phyloP scores from a whole-genome alignment of 805 yeast genomes.

The Ogataea ramenticola region DNA sequence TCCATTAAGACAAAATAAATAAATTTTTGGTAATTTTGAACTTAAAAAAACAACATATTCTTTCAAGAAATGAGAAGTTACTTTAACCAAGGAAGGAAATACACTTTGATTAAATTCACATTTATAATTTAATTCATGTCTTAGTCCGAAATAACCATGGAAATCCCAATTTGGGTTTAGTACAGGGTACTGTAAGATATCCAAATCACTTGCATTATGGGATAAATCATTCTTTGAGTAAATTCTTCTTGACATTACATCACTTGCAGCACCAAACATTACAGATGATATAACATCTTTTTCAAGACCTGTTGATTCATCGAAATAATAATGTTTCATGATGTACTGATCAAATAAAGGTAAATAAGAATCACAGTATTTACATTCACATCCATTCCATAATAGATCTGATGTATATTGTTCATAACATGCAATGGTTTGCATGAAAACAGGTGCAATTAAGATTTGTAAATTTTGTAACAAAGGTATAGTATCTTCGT shows the following conservation, averaged over 20 bases:
- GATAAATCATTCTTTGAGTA: conserved; percentile 12
- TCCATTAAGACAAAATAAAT: conserved; percentile 31
- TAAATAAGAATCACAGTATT: conserved; percentile 40
- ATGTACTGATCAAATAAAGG: conserved; percentile 51
- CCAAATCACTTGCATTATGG: conserved; percentile 23
- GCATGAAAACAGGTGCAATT: conserved; percentile 52
- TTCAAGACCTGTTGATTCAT: conserved; percentile 34
- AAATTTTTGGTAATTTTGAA: conserved; percentile 26
- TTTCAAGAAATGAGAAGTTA: conserved; percentile 40
- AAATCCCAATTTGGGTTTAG: conserved; percentile 36
- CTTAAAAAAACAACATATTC: conserved; percentile 32
- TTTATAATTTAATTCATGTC: conserved; percentile 30
- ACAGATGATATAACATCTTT: conserved; percentile 58
- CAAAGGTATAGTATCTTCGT: conserved; percentile 39
- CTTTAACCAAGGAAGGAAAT: conserved; percentile 32
- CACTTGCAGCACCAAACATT: conserved; percentile 46
- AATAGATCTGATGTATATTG: conserved; percentile 59
- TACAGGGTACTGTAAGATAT: conserved; percentile 25
- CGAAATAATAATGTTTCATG: conserved; percentile 57
- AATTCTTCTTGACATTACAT: conserved; percentile 31
- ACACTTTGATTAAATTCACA: conserved; percentile 39
- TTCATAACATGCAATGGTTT: conserved; percentile 60
- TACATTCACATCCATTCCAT: conserved; percentile 75
- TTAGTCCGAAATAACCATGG: conserved; percentile 37
- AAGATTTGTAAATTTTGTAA: conserved; percentile 35